Evolutionary conservation across 2,329 filamentous ascomycete genomes (phyloP), one percentile per base, ranked within the genome.

Genomic region (Aspergillus sp.): DNA sequence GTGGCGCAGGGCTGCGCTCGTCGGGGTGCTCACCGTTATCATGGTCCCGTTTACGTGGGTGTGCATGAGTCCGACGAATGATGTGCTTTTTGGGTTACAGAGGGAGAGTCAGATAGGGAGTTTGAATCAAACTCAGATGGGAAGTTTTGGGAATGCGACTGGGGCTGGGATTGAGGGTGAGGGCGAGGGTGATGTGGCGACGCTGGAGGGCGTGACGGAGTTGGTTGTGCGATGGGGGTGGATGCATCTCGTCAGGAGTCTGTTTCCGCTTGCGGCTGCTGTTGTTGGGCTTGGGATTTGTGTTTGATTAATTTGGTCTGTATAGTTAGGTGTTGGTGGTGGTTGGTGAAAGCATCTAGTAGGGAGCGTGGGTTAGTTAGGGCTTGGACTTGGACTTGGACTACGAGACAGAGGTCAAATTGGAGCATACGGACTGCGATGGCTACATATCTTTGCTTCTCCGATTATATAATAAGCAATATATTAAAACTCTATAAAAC

Each of bases 11-110:
- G 24, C 35, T 12, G 43, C 44, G 8, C 17, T 55, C 5, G 52
- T 45, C 15, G 52, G 52, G 2, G 11, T 48, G 3, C 15, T 39
- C 17, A 55, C 52, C 15, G 12, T 55, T 35, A 27, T 37, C 43
- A 55, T 55, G 43, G 33, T 55, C 4, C 52, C 52, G 12, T 55
- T 55, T 41, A 55, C 52, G 27, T 55, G 52, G 52, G 12, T 55
- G 3, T 27, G 46, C 14, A 55, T 55, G 52, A 43, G 12, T 23
- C 17, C 44, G n/a, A 55, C 52, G 17, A 55, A 55, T 27, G 14
- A 39, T n/a, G 14, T 31, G 31, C 52, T 55, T 14, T 55, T 55
- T 48, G 27, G 35, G 14, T 17, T 55, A 23, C 21, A 55, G 52
- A 40, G 41, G 21, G 51, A 27, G 27, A 50, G 33, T 15, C 9